Evolutionary conservation across 2,329 filamentous ascomycete genomes (phyloP).

Genomic region (Diplocarpon mali): DNA sequence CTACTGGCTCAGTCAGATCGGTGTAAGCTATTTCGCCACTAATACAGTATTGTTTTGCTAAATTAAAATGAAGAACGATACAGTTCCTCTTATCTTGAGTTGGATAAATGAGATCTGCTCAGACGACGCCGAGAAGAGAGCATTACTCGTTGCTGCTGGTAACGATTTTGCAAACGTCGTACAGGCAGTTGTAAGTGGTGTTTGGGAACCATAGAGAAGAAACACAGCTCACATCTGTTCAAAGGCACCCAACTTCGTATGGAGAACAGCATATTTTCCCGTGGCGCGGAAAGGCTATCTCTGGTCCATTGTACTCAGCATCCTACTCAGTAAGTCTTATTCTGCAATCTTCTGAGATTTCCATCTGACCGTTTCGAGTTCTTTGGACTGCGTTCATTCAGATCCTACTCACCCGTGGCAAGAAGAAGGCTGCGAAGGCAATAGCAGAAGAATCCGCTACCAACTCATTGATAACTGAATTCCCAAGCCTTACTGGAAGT

Average conservation of each 20-base stretch:
- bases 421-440: too few species aligned
- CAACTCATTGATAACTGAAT: too few species aligned
- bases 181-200: slow-evolving; percentile 39
- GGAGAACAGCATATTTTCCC: slow-evolving; percentile 32
- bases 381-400: slow-evolving; percentile 24
- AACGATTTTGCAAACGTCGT: slow-evolving; percentile 61
- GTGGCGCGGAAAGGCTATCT: slow-evolving; percentile 29
- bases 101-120: slow-evolving; percentile 46
- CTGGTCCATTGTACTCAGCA: slow-evolving; percentile 28
- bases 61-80: slow-evolving; percentile 21
- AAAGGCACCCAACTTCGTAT: slow-evolving; percentile 32
- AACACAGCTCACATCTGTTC: too few species aligned
- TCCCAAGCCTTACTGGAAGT: too few species aligned
- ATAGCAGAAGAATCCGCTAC: too few species aligned
- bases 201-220: background rate
- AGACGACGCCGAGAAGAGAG: slow-evolving; percentile 51
- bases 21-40: slow-evolving; percentile 21
- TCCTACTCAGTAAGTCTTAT: slow-evolving; percentile 26
- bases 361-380: slow-evolving; percentile 11
- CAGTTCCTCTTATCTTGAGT: slow-evolving; percentile 31
- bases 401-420: too few species aligned
- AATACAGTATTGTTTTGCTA: background rate
- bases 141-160: slow-evolving; percentile 54
- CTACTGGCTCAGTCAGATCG: slow-evolving; percentile 30
- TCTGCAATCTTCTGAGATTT: background rate